Percentiles rank a stretch among this genome's conserved stretches.
These are phyloP conservation scores for Aspergillus piperis DNA, from an alignment of 2,329 filamentous ascomycete genomes.

Conservation along the genomic window DNA sequence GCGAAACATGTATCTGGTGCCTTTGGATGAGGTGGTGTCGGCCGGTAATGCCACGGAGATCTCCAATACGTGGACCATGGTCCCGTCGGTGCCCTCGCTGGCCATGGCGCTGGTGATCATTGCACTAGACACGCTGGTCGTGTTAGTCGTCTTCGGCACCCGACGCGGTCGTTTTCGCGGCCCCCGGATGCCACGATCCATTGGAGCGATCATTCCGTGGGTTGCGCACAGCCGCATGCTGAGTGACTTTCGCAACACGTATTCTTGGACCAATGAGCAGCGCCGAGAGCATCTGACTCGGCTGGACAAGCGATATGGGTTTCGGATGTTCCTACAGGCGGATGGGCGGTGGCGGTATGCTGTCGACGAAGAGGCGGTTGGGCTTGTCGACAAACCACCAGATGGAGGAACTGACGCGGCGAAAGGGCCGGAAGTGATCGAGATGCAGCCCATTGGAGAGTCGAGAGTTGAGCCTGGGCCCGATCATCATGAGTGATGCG, in stretches of 20 bases:
- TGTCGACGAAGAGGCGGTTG: conserved; percentile 33
- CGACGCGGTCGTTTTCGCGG: conserved; percentile 36
- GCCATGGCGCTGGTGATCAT: conserved; percentile 33
- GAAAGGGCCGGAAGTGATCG: conserved; percentile 19
- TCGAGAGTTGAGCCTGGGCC: not conserved
- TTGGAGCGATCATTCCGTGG: conserved; percentile 38
- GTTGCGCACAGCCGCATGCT: conserved; percentile 38
- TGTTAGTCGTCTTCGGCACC: conserved; percentile 36
- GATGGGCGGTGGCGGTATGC: conserved; percentile 36
- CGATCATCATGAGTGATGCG: conserved; percentile 20
- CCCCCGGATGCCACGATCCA: conserved; percentile 37
- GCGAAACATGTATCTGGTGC: conserved; percentile 34
- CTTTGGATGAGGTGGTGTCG: conserved; percentile 18
- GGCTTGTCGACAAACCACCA: not conserved
- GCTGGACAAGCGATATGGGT: conserved; percentile 35
- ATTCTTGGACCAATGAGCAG: conserved; percentile 31
- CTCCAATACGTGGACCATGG: conserved; percentile 35
- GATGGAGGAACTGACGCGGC: not conserved
- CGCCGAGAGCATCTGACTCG: conserved; percentile 28
- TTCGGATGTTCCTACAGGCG: conserved; percentile 32
- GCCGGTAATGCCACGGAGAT: conserved; percentile 32
- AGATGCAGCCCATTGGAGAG: conserved; percentile 14
- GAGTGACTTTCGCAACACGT: conserved; percentile 32
- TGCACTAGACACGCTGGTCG: conserved; percentile 33
- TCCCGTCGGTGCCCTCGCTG: conserved; percentile 32